phyloP scores from a whole-genome alignment of 2,329 filamentous ascomycete species.

The Byssothecium circinans region DNA sequence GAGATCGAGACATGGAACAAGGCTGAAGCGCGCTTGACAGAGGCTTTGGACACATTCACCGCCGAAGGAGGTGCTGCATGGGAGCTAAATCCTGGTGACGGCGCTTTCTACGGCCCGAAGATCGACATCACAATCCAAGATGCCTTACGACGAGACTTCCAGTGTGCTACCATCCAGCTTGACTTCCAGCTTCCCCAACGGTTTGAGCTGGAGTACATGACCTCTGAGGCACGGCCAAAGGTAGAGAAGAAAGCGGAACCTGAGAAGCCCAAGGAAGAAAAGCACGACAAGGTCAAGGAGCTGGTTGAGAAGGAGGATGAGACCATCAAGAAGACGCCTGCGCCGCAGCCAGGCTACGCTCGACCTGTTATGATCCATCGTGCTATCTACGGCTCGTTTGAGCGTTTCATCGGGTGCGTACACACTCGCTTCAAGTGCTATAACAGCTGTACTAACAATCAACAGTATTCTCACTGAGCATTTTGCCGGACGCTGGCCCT shows the following conservation, averaged over 20 bases:
- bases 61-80: constrained; percentile 65
- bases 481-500: constrained; percentile 85
- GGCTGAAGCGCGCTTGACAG: constrained; percentile 78
- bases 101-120: constrained; percentile 98
- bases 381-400: constrained; percentile 73
- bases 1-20: constrained; percentile 84
- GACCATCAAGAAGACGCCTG: constrained; percentile 27
- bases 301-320: constrained; percentile 27
- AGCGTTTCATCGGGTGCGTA: constrained; percentile 63
- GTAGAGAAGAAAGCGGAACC: constrained; percentile 38
- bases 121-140: constrained; percentile 96
- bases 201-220: constrained; percentile 86
- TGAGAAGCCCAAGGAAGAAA: constrained; percentile 44
- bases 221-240: constrained; percentile 59
- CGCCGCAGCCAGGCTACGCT: constrained; percentile 59
- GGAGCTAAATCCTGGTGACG: constrained; percentile 92
- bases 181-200: constrained; percentile 85
- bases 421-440: not conserved
- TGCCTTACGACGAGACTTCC: constrained; percentile 78
- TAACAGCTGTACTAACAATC: constrained; percentile 12
- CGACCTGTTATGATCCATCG: constrained; percentile 86
- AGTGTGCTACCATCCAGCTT: constrained; percentile 92
- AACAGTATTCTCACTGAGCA: constrained; percentile 72
- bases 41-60: constrained; percentile 75
- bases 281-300: constrained; percentile 22